A percentile compares a stretch with the other conserved stretches of the same genome.
Evolutionary conservation across 108 stramenopile genomes (phyloP).

Genomic region (Cyclotella kingstonii): DNA sequence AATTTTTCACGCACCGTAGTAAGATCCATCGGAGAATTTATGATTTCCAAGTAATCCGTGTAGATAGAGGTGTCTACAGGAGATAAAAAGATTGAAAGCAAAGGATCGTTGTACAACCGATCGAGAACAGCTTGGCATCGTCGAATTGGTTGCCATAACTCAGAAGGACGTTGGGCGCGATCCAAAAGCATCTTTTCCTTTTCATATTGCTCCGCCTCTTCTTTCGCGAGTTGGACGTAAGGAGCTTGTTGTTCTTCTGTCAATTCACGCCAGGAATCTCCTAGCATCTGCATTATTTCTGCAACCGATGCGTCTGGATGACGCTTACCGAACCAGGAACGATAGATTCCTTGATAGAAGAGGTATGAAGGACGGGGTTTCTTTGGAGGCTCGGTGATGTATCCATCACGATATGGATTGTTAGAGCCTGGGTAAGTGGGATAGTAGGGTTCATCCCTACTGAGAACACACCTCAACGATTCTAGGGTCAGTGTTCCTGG

Average conservation of each 20-base stretch:
- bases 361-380: slow-evolving; percentile 84
- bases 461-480: slow-evolving; percentile 48
- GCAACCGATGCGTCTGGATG: slow-evolving; percentile 58
- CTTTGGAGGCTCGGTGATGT: slow-evolving; percentile 81
- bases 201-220: slow-evolving; percentile 72
- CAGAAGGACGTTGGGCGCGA: slow-evolving; percentile 77
- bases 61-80: slow-evolving; percentile 79
- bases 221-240: slow-evolving; percentile 70
- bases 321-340: slow-evolving; percentile 62
- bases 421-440: slow-evolving; percentile 66
- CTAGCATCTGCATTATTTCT: slow-evolving; percentile 76
- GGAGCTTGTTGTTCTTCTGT: slow-evolving; percentile 69
- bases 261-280: slow-evolving; percentile 70
- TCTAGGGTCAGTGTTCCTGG: slow-evolving; percentile 60
- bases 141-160: slow-evolving; percentile 86
- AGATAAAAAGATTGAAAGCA: slow-evolving; percentile 85
- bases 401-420: slow-evolving; percentile 89
- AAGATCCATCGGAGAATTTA: slow-evolving; percentile 90
- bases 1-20: slow-evolving; percentile 71
- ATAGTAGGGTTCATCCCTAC: slow-evolving; percentile 73
- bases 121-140: slow-evolving; percentile 80
- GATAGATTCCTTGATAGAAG: slow-evolving; percentile 76
- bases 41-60: slow-evolving; percentile 80
- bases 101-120: slow-evolving; percentile 56
- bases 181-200: slow-evolving; percentile 68